Evolutionary conservation across 2,329 filamentous ascomycete species (phyloP).

Genomic region (Anisogramma anomala): DNA sequence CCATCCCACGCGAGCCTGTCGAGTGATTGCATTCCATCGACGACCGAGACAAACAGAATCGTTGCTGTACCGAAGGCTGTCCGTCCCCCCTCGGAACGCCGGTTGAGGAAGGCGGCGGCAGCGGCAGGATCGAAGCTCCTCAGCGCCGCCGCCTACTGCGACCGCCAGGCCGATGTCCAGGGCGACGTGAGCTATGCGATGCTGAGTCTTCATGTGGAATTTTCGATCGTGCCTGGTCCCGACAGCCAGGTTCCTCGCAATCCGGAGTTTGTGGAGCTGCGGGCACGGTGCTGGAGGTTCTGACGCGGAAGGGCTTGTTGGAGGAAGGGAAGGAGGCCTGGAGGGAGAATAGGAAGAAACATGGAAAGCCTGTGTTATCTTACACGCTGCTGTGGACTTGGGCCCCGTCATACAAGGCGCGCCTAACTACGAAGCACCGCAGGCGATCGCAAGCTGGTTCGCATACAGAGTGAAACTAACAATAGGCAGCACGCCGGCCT

Average conservation of each 20-base stretch:
- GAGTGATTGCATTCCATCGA: too few species aligned
- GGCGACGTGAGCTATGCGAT: constrained; percentile 47
- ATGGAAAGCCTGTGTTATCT: neutral
- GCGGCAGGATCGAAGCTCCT: constrained; percentile 33
- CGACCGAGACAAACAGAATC: too few species aligned
- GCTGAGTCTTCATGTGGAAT: constrained; percentile 42
- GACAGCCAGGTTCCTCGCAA: constrained; percentile 39
- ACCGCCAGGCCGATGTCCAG: constrained; percentile 32
- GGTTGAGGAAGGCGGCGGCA: constrained; percentile 30
- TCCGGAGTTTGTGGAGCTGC: constrained; percentile 40
- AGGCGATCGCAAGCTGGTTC: too few species aligned
- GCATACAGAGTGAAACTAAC: too few species aligned
- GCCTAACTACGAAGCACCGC: too few species aligned
- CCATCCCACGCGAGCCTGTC: too few species aligned
- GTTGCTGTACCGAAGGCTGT: too few species aligned
- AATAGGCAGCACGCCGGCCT: too few species aligned
- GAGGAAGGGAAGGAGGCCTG: constrained; percentile 31
- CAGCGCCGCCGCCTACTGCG: constrained; percentile 31
- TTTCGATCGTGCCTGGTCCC: constrained; percentile 35
- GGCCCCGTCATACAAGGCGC: too few species aligned
- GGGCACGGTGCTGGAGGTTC: constrained; percentile 35
- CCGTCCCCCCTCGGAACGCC: constrained; percentile 45
- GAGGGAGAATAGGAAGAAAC: constrained; percentile 19
- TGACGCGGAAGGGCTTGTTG: constrained; percentile 31
- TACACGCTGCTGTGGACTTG: too few species aligned